Conservation (phyloP, 2,329 filamentous ascomycete species). For the Penicillium sp. region DNA sequence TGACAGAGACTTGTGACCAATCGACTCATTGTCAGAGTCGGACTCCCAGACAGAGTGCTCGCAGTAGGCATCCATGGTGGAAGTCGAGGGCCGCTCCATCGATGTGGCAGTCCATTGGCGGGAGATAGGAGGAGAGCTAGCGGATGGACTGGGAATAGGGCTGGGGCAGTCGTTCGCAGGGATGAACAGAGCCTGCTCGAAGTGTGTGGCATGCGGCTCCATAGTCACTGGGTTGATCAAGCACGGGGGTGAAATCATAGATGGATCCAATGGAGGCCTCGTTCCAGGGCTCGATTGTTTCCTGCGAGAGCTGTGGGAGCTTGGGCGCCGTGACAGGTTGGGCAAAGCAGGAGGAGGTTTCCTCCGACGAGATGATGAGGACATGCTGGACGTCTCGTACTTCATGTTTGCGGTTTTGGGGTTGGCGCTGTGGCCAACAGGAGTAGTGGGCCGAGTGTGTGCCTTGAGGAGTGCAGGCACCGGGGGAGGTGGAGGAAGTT, state of each 20-base stretch:
- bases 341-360: conserved; percentile 43
- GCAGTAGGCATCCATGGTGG: conserved; percentile 40
- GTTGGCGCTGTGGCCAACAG: conserved; percentile 27
- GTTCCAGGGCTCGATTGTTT: conserved; percentile 34
- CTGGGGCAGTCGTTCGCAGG: conserved; percentile 46
- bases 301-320: conserved; percentile 30
- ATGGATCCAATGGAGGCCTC: conserved; percentile 43
- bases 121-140: conserved; percentile 40
- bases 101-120: conserved; percentile 38
- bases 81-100: conserved; percentile 42
- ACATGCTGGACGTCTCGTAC: conserved; percentile 32
- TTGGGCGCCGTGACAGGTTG: conserved; percentile 33
- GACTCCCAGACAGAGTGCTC: conserved; percentile 51
- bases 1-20: conserved; percentile 43
- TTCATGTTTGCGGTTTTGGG: conserved; percentile 41
- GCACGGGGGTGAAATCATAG: conserved; percentile 48
- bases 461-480: conserved; percentile 34
- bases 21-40: conserved; percentile 46
- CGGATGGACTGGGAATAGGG: conserved; percentile 43
- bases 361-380: conserved; percentile 37
- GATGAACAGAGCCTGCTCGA: conserved; percentile 50
- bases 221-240: conserved; percentile 48
- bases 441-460: conserved; percentile 31
- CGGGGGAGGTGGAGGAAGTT: conserved; percentile 33
- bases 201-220: conserved; percentile 47